Percentiles rank a stretch among this genome's conserved stretches.
phyloP scores from a whole-genome alignment of 2,329 filamentous ascomycete species.

The Zymoseptoria crescenta region DNA sequence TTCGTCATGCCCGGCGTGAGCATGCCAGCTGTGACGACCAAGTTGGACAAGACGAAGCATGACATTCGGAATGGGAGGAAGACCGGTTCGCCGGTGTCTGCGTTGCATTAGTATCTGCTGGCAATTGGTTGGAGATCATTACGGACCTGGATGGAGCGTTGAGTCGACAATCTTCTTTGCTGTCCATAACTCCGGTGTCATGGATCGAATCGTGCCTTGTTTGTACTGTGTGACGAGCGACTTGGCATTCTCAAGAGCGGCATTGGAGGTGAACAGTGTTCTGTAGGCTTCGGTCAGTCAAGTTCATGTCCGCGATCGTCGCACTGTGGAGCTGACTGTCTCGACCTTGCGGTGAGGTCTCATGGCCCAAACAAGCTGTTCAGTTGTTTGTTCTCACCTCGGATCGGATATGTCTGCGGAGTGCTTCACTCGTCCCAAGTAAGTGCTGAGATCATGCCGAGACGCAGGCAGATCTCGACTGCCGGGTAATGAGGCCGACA shows the following conservation, averaged over 20 bases:
- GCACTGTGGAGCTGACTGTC: not conserved
- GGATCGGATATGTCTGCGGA: constrained; percentile 86
- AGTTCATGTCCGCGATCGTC: not conserved
- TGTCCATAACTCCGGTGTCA: constrained; percentile 87
- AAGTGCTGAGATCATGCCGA: constrained; percentile 85
- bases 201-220: constrained; percentile 65
- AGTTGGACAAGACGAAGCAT: constrained; percentile 83
- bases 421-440: constrained; percentile 91
- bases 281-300: constrained; percentile 42
- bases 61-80: constrained; percentile 97
- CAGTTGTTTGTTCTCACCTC: constrained; percentile 57
- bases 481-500: constrained; percentile 57
- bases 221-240: constrained; percentile 76
- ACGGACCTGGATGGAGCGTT: constrained; percentile 82
- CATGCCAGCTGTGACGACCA: constrained; percentile 95
- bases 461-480: constrained; percentile 80
- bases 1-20: constrained; percentile 82
- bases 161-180: constrained; percentile 98
- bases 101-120: not conserved
- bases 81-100: constrained; percentile 87
- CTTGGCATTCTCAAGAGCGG: constrained; percentile 81
- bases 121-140: not conserved
- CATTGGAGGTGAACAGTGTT: constrained; percentile 71
- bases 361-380: not conserved
- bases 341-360: not conserved